Evolutionary conservation across 2,329 filamentous ascomycete species (phyloP).

Genomic region (Stemphylium lycopersici): DNA sequence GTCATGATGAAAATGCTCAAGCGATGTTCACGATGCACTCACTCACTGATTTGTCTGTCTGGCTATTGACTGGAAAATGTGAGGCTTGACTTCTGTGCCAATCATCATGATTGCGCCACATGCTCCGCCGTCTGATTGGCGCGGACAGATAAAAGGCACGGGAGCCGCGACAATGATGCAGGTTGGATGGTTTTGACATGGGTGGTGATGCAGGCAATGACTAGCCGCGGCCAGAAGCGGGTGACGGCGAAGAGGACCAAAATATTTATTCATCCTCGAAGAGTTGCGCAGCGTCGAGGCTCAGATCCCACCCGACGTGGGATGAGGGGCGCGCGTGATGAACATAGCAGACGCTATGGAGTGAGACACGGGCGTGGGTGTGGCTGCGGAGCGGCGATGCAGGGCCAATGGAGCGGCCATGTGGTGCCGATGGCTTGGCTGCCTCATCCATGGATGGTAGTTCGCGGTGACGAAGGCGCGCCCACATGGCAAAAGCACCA

Average conservation of each 20-base stretch:
- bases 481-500: constrained; percentile 7
- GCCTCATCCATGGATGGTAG: background rate
- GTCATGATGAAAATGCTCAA: background rate
- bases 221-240: constrained; percentile 3
- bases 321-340: background rate
- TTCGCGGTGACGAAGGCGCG: constrained; percentile 12
- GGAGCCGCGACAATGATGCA: constrained; percentile 8
- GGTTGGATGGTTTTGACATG: constrained; percentile 6
- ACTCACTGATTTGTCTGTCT: background rate
- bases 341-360: background rate
- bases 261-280: too few species aligned
- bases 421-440: constrained; percentile 1
- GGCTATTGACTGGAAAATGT: background rate
- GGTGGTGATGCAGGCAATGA: constrained; percentile 6
- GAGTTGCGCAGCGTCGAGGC: too few species aligned
- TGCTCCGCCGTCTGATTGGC: constrained; percentile 18
- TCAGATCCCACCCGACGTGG: too few species aligned
- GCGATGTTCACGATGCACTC: background rate
- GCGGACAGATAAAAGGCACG: background rate
- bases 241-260: background rate
- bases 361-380: background rate
- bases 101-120: constrained; percentile 1
- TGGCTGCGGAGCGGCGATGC: background rate
- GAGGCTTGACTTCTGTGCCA: background rate
- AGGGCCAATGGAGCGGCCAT: constrained; percentile 16